Base-by-base conservation (phyloP, 371 early-diverging fungal species). In the Haplosporangium sp. region DNA sequence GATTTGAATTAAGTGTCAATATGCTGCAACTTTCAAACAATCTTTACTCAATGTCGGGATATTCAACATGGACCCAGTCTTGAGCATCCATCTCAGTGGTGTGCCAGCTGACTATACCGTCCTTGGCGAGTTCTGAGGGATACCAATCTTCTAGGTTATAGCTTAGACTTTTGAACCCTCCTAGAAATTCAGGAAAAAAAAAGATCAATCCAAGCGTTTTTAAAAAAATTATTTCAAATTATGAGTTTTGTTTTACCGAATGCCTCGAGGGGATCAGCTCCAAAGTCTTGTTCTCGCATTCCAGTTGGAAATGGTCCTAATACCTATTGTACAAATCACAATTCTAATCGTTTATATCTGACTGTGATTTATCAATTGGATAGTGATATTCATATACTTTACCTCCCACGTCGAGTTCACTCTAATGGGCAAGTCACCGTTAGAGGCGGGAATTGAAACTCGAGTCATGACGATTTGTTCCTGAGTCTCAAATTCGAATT, bases 281-380 rank as follows among this genome's bases (percentile, higher is more conserved):
- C 92, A 66, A 90, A 89, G 57, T 88, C 87, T 60, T 88, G 88
- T 48, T 92, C 92, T 11, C 92, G 85, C 74, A 89, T 88, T 4
- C 92, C 92, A 13, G 88, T 85, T 9, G 93, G 89, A 68, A 91
- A 92, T 0, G 92, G 92, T 10, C 92, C 92, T 2, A 92, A 84
- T 3, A 87, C 82, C 84, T 67, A 59, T 8, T 13, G 19, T n/a
- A 10, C 8, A 35, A 47, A 27, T 38, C 50, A 27, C 27, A 27
- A 27, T 27, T 27, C 27, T 27, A 27, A 27, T 27, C 27, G 27
- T 27, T 27, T 27, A 27, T 27, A 27, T 27, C 27, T 27, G 27
- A 27, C 27, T 27, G 27, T 27, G 27, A 27, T 27, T 27, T 27
- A 27, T 27, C 27, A 27, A 27, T 27, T 42, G 44, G 44, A 42